phyloP scores from a whole-genome alignment of 495 filamentous ascomycete genomes.

The Tuber magnatum region DNA sequence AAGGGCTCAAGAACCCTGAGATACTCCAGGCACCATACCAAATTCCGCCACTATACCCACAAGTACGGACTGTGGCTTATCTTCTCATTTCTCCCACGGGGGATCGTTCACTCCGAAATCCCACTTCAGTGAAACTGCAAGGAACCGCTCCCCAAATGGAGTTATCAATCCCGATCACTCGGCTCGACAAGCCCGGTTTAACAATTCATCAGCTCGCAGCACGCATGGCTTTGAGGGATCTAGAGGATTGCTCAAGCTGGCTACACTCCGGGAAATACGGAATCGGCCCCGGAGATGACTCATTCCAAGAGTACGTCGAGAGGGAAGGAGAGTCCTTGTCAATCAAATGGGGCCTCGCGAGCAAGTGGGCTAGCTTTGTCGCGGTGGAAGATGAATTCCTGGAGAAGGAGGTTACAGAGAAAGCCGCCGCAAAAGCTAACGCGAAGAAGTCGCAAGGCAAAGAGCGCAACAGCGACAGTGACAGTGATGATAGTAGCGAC shows the following conservation, averaged over 20 bases:
- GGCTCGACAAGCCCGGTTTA: constrained; percentile 35
- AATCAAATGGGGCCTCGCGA: constrained; percentile 55
- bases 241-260: constrained; percentile 63
- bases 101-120: constrained; percentile 35
- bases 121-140: constrained; percentile 50
- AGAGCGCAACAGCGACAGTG: background rate
- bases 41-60: constrained; percentile 57
- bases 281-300: constrained; percentile 41
- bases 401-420: constrained; percentile 34
- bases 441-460: background rate
- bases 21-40: constrained; percentile 54
- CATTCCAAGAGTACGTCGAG: constrained; percentile 52
- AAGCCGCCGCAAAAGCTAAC: background rate
- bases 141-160: constrained; percentile 51
- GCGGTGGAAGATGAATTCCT: constrained; percentile 49
- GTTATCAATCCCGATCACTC: constrained; percentile 55
- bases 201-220: constrained; percentile 64
- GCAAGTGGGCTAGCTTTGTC: constrained; percentile 63
- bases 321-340: constrained; percentile 58
- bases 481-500: background rate
- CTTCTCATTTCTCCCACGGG: constrained; percentile 45
- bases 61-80: constrained; percentile 56
- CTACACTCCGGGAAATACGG: constrained; percentile 38
- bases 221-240: constrained; percentile 55
- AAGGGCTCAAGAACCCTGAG: constrained; percentile 48